Percentiles rank a stretch among this genome's conserved stretches.
These are phyloP conservation scores for Trichomonas vaginalis DNA, from an alignment of 208 protist species.

Conservation along the genomic window DNA sequence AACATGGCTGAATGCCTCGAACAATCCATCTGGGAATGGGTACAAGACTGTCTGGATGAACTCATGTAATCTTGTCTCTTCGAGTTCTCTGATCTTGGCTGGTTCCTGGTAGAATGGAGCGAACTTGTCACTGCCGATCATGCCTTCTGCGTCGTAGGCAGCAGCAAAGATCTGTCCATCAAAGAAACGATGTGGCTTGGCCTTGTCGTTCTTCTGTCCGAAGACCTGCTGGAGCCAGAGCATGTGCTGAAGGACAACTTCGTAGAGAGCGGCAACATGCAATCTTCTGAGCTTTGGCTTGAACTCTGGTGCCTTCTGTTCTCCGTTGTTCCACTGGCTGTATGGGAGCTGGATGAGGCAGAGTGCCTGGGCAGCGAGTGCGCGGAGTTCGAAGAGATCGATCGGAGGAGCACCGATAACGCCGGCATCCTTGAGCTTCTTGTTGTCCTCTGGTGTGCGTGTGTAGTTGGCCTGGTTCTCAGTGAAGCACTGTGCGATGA, in stretches of 20 bases:
- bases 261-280: not conserved
- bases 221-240: not conserved
- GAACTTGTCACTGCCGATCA: not conserved
- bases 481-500: not conserved
- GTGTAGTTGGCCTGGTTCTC: not conserved
- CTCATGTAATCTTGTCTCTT: not conserved
- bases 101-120: not conserved
- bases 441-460: not conserved
- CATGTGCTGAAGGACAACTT: not conserved
- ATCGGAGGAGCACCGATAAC: not conserved
- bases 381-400: not conserved
- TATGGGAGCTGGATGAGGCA: not conserved
- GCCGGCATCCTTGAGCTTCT: not conserved
- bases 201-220: not conserved
- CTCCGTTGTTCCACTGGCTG: not conserved
- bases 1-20: not conserved
- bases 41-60: not conserved
- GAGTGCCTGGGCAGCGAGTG: not conserved
- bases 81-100: not conserved
- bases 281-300: not conserved
- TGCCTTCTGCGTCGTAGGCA: not conserved
- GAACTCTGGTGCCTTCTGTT: not conserved
- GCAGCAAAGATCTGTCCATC: conserved; percentile 2
- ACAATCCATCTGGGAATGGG: not conserved
- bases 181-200: not conserved